Percentiles rank a stretch among this genome's conserved stretches.
These are phyloP conservation scores for Monosporascus sp. DNA, from an alignment of 2,329 filamentous ascomycete species.

Conservation along the genomic window DNA sequence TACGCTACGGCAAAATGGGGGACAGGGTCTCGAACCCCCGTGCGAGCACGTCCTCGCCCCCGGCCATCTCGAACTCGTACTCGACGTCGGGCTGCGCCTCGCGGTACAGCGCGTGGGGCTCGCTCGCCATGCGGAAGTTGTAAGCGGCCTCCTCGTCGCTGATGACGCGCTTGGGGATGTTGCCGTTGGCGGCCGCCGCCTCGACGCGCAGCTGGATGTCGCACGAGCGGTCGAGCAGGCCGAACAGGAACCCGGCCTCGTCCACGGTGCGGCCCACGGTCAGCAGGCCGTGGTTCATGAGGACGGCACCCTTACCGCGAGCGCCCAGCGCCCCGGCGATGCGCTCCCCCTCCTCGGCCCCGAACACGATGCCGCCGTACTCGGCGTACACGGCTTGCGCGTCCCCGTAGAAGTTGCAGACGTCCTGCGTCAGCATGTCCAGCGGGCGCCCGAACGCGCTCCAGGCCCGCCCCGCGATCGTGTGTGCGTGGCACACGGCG, in stretches of 20 bases:
- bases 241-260: conserved; percentile 67
- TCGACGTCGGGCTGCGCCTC: conserved; percentile 29
- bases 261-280: conserved; percentile 68
- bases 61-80: conserved; percentile 25
- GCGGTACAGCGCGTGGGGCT: conserved; percentile 25
- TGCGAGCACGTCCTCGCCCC: conserved; percentile 25
- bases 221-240: conserved; percentile 62
- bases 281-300: conserved; percentile 67
- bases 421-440: conserved; percentile 67
- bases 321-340: conserved; percentile 58
- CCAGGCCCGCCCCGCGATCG: conserved; percentile 62
- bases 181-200: conserved; percentile 47
- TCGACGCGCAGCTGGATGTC: conserved; percentile 63
- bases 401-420: conserved; percentile 55
- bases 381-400: conserved; percentile 60
- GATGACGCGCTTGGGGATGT: conserved; percentile 35
- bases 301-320: conserved; percentile 54
- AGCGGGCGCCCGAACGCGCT: conserved; percentile 57
- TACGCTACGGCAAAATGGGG: conserved; percentile 9
- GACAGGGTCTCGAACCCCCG: conserved; percentile 22
- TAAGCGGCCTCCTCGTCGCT: conserved; percentile 35
- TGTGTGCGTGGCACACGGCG: conserved; percentile 65
- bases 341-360: conserved; percentile 58
- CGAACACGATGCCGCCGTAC: conserved; percentile 46
- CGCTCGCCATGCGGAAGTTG: conserved; percentile 33